Base-by-base conservation (phyloP, 2,329 filamentous ascomycete species). In the Penicillium sp. region DNA sequence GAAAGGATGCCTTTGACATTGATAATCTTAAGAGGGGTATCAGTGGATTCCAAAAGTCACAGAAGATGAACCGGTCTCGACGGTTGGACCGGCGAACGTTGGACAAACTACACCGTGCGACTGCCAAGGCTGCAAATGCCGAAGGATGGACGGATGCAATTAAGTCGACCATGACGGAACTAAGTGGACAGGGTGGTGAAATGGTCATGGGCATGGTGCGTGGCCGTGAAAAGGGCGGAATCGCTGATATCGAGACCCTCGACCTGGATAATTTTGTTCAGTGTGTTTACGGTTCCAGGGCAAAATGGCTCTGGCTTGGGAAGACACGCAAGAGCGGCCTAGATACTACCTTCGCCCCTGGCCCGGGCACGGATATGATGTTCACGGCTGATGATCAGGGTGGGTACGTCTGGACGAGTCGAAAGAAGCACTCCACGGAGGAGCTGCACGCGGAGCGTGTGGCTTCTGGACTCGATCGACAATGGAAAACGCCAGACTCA, bases 201-300 rank as follows among this genome's bases (percentile, higher is more conserved):
- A 91, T 97, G 79, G 89, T 97, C 51, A 92, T 96, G 82, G 93
- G 92, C n/a, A 96, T 96, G 82, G 93, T 97, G 6, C 90, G 89
- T 42, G 88, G 90, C 28, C 88, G 89, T 52, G 93, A 96, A 68
- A 96, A 96, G 76, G 92, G 89, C 58, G 92, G 92, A 3, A 93
- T 98, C 66, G 90, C 91, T 4, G 94, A 97, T 69, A 89, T 97
- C 38, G 95, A 99, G 78, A 98, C 93, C 0, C 82, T 92, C 10
- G 93, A 98, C 71, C 87, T 97, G 57, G 93, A 96, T 68, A 87
- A 84, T 49, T 96, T 98, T 67, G 84, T 92, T 52, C 87, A 87
- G 61, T 82, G 96, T 28, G 86, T 90, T 0, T 89, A 88, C 63
- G 94, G 95, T 37, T 91, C 95, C 73, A 86, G 91, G 58, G 84